A percentile compares a stretch with the other conserved stretches of the same genome.
Evolutionary conservation across 1,284 basidiomycete species (phyloP).

Genomic region (Abortiporus biennis): DNA sequence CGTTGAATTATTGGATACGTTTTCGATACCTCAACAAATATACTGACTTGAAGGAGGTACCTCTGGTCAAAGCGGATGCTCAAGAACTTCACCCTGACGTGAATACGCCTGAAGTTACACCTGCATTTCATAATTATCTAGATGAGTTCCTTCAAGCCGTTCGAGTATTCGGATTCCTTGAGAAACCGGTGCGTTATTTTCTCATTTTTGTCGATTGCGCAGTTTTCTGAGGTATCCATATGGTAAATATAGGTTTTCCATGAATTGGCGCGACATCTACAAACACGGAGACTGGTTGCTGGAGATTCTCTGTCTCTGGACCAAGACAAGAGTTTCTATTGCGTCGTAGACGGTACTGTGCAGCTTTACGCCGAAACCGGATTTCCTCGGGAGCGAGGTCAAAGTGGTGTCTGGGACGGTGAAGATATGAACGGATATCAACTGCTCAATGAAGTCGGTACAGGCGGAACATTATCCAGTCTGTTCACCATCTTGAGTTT

Average conservation of each 20-base stretch:
- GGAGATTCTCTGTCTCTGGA: conserved; percentile 89
- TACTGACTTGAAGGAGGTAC: conserved; percentile 81
- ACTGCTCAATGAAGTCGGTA: conserved; percentile 88
- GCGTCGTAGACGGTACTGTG: conserved; percentile 88
- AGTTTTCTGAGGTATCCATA: not conserved
- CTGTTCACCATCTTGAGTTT: conserved; percentile 92
- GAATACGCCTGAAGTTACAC: conserved; percentile 67
- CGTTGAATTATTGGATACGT: conserved; percentile 78
- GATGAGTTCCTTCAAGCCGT: conserved; percentile 95
- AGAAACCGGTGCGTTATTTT: conserved; percentile 71
- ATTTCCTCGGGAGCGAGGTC: conserved; percentile 33
- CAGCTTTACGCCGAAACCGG: conserved; percentile 78
- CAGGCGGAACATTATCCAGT: conserved; percentile 92
- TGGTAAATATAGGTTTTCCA: conserved; percentile 70
- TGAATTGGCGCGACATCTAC: conserved; percentile 88
- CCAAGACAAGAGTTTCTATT: conserved; percentile 92
- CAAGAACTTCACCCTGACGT: conserved; percentile 84
- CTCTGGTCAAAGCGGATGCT: conserved; percentile 71
- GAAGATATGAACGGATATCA: conserved; percentile 92
- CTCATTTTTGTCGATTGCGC: not conserved
- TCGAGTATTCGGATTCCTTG: conserved; percentile 91
- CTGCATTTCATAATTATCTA: conserved; percentile 88
- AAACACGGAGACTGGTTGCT: conserved; percentile 86
- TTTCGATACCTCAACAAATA: conserved; percentile 77
- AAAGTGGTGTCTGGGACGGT: conserved; percentile 64